Conservation (phyloP, 805 yeast genomes). For the Blastobotrys muscicola region DNA sequence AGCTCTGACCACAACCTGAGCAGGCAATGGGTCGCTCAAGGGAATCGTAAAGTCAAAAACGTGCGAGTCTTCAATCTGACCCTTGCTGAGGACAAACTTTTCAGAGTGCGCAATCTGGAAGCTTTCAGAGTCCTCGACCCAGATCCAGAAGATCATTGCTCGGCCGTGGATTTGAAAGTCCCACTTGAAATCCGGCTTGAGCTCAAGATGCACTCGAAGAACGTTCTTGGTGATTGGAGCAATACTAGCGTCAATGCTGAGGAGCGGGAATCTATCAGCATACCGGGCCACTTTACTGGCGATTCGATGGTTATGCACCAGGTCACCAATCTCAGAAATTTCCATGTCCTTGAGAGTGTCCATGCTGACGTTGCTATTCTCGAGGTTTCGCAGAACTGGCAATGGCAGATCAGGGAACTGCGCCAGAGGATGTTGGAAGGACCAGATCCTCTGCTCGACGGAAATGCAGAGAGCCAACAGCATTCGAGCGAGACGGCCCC, state of each 20-base stretch:
- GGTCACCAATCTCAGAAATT: slow-evolving; percentile 72
- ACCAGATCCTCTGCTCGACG: slow-evolving; percentile 78
- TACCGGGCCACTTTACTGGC: slow-evolving; percentile 54
- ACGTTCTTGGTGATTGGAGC: slow-evolving; percentile 85
- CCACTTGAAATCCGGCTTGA: slow-evolving; percentile 80
- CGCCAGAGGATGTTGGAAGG: slow-evolving; percentile 77
- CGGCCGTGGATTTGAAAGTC: slow-evolving; percentile 72
- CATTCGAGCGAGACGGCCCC: slow-evolving; percentile 76
- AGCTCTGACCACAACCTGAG: slow-evolving; percentile 72
- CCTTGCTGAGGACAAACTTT: slow-evolving; percentile 57
- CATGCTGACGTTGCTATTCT: slow-evolving; percentile 44
- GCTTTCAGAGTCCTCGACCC: slow-evolving; percentile 78
- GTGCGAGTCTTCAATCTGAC: slow-evolving; percentile 45
- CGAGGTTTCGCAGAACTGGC: slow-evolving; percentile 45
- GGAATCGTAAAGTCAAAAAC: slow-evolving; percentile 92
- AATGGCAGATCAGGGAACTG: slow-evolving; percentile 80
- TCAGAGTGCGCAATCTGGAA: slow-evolving; percentile 73
- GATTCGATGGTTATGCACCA: slow-evolving; percentile 73
- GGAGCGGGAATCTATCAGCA: slow-evolving; percentile 63
- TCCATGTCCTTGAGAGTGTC: slow-evolving; percentile 66
- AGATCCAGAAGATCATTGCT: slow-evolving; percentile 83
- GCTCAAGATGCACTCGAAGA: slow-evolving; percentile 61
- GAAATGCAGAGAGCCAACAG: slow-evolving; percentile 79
- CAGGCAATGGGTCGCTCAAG: slow-evolving; percentile 76
- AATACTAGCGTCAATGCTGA: slow-evolving; percentile 69